phyloP scores from a whole-genome alignment of 2,329 filamentous ascomycete species.

The Colletotrichum incanum region DNA sequence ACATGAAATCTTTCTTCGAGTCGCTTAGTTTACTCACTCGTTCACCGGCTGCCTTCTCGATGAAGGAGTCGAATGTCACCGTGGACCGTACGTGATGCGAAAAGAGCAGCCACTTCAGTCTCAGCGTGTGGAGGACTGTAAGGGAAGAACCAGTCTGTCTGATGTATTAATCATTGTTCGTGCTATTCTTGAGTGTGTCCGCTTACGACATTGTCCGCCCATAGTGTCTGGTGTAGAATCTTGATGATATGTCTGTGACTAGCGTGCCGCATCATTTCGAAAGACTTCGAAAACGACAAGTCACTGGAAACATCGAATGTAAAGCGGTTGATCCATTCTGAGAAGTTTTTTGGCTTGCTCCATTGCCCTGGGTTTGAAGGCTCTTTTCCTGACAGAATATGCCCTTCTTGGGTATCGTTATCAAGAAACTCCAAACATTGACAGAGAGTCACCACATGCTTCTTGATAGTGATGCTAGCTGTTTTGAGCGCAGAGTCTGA shows the following conservation, averaged over 20 bases:
- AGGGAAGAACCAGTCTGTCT: slow-evolving; percentile 3
- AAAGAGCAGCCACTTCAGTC: slow-evolving; percentile 26
- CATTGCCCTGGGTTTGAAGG: slow-evolving; percentile 8
- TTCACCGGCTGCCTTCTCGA: slow-evolving; percentile 4
- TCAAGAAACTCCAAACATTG: slow-evolving; percentile 28
- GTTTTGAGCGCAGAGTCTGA: slow-evolving; percentile 26
- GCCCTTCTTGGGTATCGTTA: slow-evolving; percentile 12
- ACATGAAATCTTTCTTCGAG: slow-evolving; percentile 31
- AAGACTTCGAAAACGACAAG: slow-evolving; percentile 23
- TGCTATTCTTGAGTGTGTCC: not conserved
- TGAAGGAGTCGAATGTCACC: slow-evolving; percentile 21
- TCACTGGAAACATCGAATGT: slow-evolving; percentile 33
- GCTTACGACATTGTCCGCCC: slow-evolving; percentile 30
- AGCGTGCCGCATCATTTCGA: slow-evolving; percentile 20
- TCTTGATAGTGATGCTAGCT: slow-evolving; percentile 29
- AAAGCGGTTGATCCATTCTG: slow-evolving; percentile 30
- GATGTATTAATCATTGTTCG: not conserved
- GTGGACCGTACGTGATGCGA: slow-evolving; percentile 16
- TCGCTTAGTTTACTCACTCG: slow-evolving; percentile 21
- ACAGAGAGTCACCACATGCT: slow-evolving; percentile 21
- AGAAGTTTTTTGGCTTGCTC: slow-evolving; percentile 31
- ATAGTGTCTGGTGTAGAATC: slow-evolving; percentile 27
- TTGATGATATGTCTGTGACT: slow-evolving; percentile 18
- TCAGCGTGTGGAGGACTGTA: slow-evolving; percentile 1
- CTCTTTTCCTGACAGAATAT: not conserved